A percentile compares a stretch with the other conserved stretches of the same genome.
Conservation (phyloP, 2,329 filamentous ascomycete genomes). For the Colletotrichum sp. region DNA sequence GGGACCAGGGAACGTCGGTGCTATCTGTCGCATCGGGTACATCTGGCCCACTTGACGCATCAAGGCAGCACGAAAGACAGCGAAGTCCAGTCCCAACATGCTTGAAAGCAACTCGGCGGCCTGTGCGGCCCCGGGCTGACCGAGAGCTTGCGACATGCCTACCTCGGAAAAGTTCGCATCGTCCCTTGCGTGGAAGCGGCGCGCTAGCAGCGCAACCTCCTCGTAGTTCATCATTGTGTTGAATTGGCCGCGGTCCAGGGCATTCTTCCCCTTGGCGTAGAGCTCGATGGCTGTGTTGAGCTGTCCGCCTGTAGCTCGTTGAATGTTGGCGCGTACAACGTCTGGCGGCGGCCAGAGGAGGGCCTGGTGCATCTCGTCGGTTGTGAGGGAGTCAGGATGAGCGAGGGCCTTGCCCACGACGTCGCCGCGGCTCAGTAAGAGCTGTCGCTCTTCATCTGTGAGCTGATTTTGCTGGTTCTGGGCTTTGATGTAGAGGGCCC, state of each 20-base stretch:
- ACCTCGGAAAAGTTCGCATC: neutral
- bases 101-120: neutral
- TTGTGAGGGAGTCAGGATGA: conserved; percentile 11
- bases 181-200: neutral
- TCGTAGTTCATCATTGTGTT: neutral
- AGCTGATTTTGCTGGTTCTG: conserved; percentile 15
- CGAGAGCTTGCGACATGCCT: neutral
- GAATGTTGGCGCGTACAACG: conserved; percentile 2
- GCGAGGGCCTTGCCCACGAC: conserved; percentile 21
- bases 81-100: neutral
- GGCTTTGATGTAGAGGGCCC: conserved; percentile 21
- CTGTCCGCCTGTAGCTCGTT: neutral
- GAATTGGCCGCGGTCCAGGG: neutral
- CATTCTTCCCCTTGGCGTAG: neutral
- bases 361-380: conserved; percentile 5
- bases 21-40: neutral
- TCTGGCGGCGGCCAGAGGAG: conserved; percentile 18
- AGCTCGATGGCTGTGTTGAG: neutral
- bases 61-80: neutral
- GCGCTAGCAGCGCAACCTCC: neutral
- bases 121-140: neutral
- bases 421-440: conserved; percentile 22
- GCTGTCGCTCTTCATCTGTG: conserved; percentile 19
- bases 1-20: neutral
- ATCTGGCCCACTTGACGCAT: neutral